Percentiles rank a stretch among this genome's conserved stretches.
These are phyloP conservation scores for Earliella scabrosa DNA, from an alignment of 1,284 basidiomycete species.

Conservation along the genomic window DNA sequence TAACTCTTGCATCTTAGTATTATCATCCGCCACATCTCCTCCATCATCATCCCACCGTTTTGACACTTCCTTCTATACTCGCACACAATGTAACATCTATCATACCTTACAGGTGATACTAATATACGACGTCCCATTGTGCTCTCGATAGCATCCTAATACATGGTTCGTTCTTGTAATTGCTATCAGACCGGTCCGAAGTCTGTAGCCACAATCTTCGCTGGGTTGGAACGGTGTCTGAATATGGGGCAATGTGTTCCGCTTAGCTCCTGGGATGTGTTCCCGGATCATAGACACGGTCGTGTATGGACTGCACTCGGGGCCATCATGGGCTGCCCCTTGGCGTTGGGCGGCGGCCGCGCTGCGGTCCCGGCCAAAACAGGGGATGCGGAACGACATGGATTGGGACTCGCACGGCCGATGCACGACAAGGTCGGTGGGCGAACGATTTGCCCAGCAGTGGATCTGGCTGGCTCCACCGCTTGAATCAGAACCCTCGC, in stretches of 20 bases:
- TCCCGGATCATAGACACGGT: background rate
- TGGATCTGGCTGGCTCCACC: too few species aligned
- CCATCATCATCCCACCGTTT: conserved; percentile 11
- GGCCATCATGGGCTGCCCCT: background rate
- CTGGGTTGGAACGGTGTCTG: conserved; percentile 17
- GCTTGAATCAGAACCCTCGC: too few species aligned
- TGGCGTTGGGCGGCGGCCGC: background rate
- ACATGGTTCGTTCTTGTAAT: conserved; percentile 21
- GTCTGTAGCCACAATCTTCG: conserved; percentile 7
- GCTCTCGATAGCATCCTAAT: conserved; percentile 27
- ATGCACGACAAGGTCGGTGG: too few species aligned
- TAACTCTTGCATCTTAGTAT: conserved; percentile 22
- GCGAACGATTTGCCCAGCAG: too few species aligned
- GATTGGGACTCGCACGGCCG: background rate
- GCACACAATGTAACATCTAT: conserved; percentile 31
- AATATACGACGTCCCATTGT: conserved; percentile 30
- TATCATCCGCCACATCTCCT: conserved; percentile 19
- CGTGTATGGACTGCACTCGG: background rate
- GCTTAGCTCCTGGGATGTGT: background rate
- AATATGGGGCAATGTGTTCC: background rate
- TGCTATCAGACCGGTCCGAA: background rate
- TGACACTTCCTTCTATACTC: conserved; percentile 24
- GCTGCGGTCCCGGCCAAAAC: background rate
- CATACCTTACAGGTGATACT: conserved; percentile 31
- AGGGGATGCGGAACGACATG: background rate